These are phyloP conservation scores for Multifurca ochricompacta DNA, from an alignment of 768 basidiomycete species.

Conservation along the genomic window DNA sequence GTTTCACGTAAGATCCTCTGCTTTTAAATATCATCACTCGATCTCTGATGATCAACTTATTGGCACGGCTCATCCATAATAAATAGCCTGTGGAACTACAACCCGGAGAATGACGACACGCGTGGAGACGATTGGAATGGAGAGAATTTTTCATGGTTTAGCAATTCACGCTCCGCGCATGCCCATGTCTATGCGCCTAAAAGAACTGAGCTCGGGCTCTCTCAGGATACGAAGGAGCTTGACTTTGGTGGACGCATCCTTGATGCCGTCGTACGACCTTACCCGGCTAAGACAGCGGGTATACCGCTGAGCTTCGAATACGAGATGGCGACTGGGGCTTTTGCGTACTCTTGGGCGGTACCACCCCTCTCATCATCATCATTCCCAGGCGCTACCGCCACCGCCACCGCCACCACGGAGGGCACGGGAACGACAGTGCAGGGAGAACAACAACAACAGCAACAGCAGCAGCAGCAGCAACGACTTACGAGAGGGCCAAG, in stretches of 20 bases:
- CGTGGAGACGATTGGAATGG: slow-evolving; percentile 90
- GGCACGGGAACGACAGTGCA: no score
- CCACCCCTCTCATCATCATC: slow-evolving; percentile 24
- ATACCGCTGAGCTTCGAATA: slow-evolving; percentile 68
- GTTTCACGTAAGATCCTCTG: slow-evolving; percentile 93
- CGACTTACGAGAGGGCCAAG: slow-evolving; percentile 14
- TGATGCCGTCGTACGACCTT: slow-evolving; percentile 76
- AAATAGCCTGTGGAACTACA: slow-evolving; percentile 97
- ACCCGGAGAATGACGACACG: slow-evolving; percentile 73
- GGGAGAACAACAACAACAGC: background rate
- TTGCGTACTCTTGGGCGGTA: slow-evolving; percentile 58
- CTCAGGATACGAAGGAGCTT: slow-evolving; percentile 57
- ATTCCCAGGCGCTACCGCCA: background rate
- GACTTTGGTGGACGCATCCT: slow-evolving; percentile 82
- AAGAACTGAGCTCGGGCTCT: slow-evolving; percentile 37
- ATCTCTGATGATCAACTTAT: background rate
- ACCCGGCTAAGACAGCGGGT: slow-evolving; percentile 85
- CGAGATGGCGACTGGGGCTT: slow-evolving; percentile 65
- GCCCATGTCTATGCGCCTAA: slow-evolving; percentile 37
- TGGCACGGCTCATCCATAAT: background rate
- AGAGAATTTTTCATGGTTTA: slow-evolving; percentile 97
- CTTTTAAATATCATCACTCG: slow-evolving; percentile 32
- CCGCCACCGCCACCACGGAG: no score
- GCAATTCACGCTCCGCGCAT: slow-evolving; percentile 49
- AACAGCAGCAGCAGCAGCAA: background rate